Base-by-base conservation (phyloP, 192 early-diverging fungal genomes). In the Coemansia umbellata region DNA sequence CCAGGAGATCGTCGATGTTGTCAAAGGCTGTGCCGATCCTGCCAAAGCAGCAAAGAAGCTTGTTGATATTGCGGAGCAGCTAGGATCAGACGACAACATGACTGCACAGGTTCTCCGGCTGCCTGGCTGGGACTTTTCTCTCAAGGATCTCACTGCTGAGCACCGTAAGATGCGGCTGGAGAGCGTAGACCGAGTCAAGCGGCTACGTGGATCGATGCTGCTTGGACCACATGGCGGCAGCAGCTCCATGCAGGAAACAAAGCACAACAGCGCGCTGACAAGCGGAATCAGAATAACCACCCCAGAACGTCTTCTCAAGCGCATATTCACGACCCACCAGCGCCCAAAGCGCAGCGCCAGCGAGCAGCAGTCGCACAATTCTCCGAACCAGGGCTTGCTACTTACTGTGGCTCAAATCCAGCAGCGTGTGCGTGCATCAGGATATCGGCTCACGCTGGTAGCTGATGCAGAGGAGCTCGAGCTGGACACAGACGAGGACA, bases 1-100 rank as follows among this genome's bases (percentile, higher is more conserved):
- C 53, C 87, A 89, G 49, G 87, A 89, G 57, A 78, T 89, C 11
- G 78, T 86, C 45, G 87, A 89, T 45, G 71, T 78, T 68, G 83
- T 79, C 23, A 89, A 89, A 60, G 67, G 82, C 43, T 79, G 82
- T 32, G 48, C 67, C 27, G 66, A 81, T 28, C 85, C 85, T 15
- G 78, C 73, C 0, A 40, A 40, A 13, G 81, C 84, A 1, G 84
- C 84, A 2, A 68, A 73, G 44, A 75, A 77, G 54, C 51, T 89
- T 2, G 77, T 87, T 14, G 84, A 86, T 39, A 36, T 78, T 1
- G 82, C 76, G 27, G 87, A 87, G 55, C 81, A 82, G 13, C 53
- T 86, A 24, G 83, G 84, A 15, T 79, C 85, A 2, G 83, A 89
- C 44, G 87, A 89, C 54, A 89, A 89, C 57, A 75, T 78, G 47